Evolutionary conservation across 331 rosid genomes (phyloP).

Genomic region (Rhamnella rubrinervis): DNA sequence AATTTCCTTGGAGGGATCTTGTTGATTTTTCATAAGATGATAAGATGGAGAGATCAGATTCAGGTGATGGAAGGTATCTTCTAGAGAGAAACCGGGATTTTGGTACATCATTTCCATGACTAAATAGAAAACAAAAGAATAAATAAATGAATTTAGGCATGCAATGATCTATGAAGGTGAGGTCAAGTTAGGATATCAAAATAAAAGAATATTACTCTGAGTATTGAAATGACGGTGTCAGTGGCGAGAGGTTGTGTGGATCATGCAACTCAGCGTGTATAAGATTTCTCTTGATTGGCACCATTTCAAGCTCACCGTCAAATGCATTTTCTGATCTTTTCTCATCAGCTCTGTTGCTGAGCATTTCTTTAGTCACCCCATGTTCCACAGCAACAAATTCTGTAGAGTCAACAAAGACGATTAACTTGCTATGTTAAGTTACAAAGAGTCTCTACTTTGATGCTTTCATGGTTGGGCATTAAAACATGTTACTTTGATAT

Average conservation of each 20-base stretch:
- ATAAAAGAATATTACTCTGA: constrained; percentile 45
- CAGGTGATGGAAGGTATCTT: constrained; percentile 33
- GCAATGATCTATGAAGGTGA: neutral
- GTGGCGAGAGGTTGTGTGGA: constrained; percentile 35
- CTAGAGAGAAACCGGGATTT: constrained; percentile 32
- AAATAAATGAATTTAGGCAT: constrained; percentile 12
- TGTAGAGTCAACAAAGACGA: constrained; percentile 22
- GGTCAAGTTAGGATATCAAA: neutral
- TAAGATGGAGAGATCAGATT: constrained; percentile 31
- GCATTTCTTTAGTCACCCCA: constrained; percentile 21
- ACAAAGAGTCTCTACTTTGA: neutral
- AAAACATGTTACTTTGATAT: constrained; percentile 10
- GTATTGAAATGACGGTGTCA: constrained; percentile 46
- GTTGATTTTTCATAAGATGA: constrained; percentile 27
- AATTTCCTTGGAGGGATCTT: constrained; percentile 20
- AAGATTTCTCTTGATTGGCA: constrained; percentile 32
- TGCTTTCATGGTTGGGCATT: neutral
- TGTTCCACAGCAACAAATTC: constrained; percentile 40
- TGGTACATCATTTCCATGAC: constrained; percentile 45
- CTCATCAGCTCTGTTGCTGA: constrained; percentile 13
- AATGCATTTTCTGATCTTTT: constrained; percentile 26
- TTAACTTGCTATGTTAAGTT: constrained; percentile 13
- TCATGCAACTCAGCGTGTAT: constrained; percentile 18
- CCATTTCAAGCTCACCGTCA: constrained; percentile 32
- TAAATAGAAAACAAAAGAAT: constrained; percentile 23